Evolutionary conservation across 805 yeast genomes (phyloP).

Genomic region (Komagataella phaffii): DNA sequence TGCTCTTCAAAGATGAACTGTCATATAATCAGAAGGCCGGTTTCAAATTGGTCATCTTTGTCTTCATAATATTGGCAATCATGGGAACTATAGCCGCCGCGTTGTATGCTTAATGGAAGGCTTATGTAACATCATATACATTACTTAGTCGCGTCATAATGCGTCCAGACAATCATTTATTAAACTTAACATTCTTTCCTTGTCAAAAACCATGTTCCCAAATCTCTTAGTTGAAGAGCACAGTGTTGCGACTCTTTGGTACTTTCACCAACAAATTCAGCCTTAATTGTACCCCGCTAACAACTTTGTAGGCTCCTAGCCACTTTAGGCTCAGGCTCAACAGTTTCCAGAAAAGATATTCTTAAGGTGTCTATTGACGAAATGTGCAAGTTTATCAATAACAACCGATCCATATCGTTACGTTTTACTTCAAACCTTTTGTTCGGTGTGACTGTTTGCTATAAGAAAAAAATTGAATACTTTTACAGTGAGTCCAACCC

Average conservation of each 20-base stretch:
- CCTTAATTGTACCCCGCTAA: conserved; percentile 3
- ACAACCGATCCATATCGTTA: conserved; percentile 11
- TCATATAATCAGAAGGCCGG: conserved; percentile 21
- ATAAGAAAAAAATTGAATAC: conserved; percentile 33
- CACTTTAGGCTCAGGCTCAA: conserved; percentile 14
- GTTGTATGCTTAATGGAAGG: conserved; percentile 4
- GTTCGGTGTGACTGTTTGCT: conserved; percentile 33
- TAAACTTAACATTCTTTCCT: background rate
- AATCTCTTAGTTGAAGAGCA: conserved; percentile 1
- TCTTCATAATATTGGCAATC: conserved; percentile 35
- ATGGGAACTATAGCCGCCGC: conserved; percentile 49
- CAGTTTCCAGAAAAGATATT: conserved; percentile 17
- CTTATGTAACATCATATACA: background rate
- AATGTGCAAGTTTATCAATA: conserved; percentile 20
- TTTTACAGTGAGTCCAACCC: conserved; percentile 18
- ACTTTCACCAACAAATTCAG: conserved; percentile 3
- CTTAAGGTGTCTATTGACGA: conserved; percentile 25
- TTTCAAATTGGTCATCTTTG: conserved; percentile 27
- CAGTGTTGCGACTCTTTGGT: conserved; percentile 17
- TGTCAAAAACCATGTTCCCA: background rate
- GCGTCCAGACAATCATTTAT: background rate
- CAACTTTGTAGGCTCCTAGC: conserved; percentile 14
- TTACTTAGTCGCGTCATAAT: background rate
- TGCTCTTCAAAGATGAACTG: conserved; percentile 33
- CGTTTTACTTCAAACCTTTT: conserved; percentile 28